Evolutionary conservation across 345 rosid species (phyloP), one percentile per base, ranked within the genome.

Genomic region (Geranium rotundifolium): DNA sequence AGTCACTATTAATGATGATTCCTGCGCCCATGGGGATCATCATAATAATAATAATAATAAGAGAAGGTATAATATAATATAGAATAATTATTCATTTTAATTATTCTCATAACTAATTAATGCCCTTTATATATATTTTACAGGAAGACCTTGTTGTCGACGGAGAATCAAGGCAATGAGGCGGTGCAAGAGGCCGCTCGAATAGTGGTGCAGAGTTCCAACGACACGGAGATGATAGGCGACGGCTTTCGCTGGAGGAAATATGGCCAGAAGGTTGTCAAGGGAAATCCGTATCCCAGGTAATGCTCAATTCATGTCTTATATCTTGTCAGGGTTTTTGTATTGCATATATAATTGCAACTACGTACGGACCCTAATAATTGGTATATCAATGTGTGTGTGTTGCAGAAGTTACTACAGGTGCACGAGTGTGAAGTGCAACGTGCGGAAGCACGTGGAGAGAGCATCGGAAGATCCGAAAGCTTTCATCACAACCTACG

Each of bases 181-280:
- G 79, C 72, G 54, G 57, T 30, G 46, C 81, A 61, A 55, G 88
- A 81, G 54, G 70, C 83, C 18, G 78, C 59, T 0, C 50, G 50
- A 1, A 61, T 67, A 14, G 61, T 75, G 34, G 69, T 74, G 37
- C 88, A 81, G 20, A 72, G 76, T 17, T 78, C 89, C 12, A 74
- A 76, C 4, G 97, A 88, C 63, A 64, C 88, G 17, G 96, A 90
- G 68, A 78, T 81, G 49, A 65, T 81, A 29, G 88, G 88, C 9
- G 99, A 95, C 64, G 97, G 99, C 37, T 95, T 95, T 73, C 91
- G 90, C 58, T 95, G 99, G 99, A 85, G 99, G 72, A 95, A 95
- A 64, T 95, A 95, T 16, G 99, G 99, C 64, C 97, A 90, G 74
- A 95, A 95, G 73, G 89, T 84, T 61, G 99, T 95, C 57, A 92